These are phyloP conservation scores for Kluyveromyces siamensis DNA, from an alignment of 805 yeast species.

Conservation along the genomic window DNA sequence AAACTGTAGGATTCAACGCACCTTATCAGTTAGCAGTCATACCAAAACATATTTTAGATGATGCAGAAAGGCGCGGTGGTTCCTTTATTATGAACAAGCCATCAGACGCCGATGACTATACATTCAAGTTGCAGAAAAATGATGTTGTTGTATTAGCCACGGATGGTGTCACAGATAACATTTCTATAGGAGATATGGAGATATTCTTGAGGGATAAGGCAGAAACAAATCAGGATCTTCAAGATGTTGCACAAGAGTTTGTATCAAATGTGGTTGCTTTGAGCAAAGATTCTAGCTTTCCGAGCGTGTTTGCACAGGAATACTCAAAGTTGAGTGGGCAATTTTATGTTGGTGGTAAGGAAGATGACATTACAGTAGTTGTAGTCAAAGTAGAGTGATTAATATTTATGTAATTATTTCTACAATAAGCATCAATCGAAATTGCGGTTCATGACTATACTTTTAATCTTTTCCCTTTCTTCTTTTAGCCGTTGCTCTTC, in stretches of 20 bases:
- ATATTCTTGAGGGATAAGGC: slow-evolving; percentile 48
- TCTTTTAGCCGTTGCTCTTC: slow-evolving; percentile 41
- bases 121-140: slow-evolving; percentile 54
- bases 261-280: slow-evolving; percentile 59
- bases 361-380: slow-evolving; percentile 86
- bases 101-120: slow-evolving; percentile 53
- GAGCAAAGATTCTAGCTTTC: slow-evolving; percentile 63
- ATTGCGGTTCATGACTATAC: slow-evolving; percentile 37
- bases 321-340: slow-evolving; percentile 57
- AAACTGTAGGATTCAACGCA: slow-evolving; percentile 82
- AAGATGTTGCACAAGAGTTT: slow-evolving; percentile 42
- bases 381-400: slow-evolving; percentile 49
- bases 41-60: slow-evolving; percentile 49
- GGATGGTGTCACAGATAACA: slow-evolving; percentile 89
- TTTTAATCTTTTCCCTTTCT: slow-evolving; percentile 50
- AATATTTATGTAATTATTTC: not conserved
- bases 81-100: slow-evolving; percentile 68
- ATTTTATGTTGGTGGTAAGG: slow-evolving; percentile 82
- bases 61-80: slow-evolving; percentile 46
- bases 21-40: slow-evolving; percentile 86
- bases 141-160: slow-evolving; percentile 84
- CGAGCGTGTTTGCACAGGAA: slow-evolving; percentile 82
- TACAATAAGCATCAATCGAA: slow-evolving; percentile 21
- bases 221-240: slow-evolving; percentile 28
- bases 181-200: slow-evolving; percentile 63